Evolutionary conservation across 352 stramenopile species (phyloP), one percentile per base, ranked within the genome.

Genomic region (Globisporangium abappressorium): DNA sequence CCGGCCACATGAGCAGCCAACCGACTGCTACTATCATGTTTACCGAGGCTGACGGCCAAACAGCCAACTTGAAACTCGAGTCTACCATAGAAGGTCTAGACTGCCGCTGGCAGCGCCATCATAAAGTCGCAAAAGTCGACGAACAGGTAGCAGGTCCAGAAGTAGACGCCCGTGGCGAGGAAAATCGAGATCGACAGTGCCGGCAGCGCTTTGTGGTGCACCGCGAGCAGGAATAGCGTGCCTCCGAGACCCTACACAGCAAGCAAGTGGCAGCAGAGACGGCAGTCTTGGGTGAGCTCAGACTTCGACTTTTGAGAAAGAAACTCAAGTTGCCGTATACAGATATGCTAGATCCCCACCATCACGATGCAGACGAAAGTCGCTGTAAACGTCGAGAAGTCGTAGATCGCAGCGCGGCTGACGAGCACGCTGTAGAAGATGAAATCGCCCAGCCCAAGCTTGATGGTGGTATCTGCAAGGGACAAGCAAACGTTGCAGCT

Each of bases 341-440:
- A 4, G 33, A 11, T 11, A 36, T 36, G 33, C 7, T 36, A 36
- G 3, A 11, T 36, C 12, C 36, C 36, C 15, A 43, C 85, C 61
- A 99, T 87, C 60, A 99, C 93, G 36, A 97, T 95, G 62, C 82
- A 92, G 9, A 99, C 67, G 56, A 98, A 98, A 54, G 92, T 97
- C 36, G 93, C 85, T 3, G 91, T 89, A 72, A 98, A 98, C 3
- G 96, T 94, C 22, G 94, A 97, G 70, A 99, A 99, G 68, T 98
- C 97, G 69, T 96, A 97, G 51, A 98, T 93, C 20, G 95, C 95
- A 49, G 98, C 97, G 43, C 98, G 97, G 11, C 92, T 95, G 11
- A 99, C 95, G 46, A 99, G 80, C n/a, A 99, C 91, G 72, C 87
- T 98, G 83, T 99, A 99, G 74, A 99, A 99, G 58, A 99, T 98